These are phyloP conservation scores for Trichophyton benhamiae DNA, from an alignment of 2,329 filamentous ascomycete species.

Conservation along the genomic window DNA sequence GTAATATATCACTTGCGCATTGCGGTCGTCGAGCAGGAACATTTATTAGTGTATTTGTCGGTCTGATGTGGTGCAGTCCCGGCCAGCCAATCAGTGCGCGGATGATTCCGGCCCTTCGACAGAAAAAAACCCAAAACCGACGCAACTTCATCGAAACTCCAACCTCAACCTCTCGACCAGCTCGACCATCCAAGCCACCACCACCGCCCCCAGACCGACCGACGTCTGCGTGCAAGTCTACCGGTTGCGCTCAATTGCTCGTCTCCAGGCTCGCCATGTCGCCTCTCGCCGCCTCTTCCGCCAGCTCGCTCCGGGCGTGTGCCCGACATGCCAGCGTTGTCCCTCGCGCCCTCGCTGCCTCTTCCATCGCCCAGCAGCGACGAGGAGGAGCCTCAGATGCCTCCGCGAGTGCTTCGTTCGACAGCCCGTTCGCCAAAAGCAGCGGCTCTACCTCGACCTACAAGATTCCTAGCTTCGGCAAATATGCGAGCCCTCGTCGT, in stretches of 20 bases:
- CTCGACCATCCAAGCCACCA: slow-evolving; percentile 7
- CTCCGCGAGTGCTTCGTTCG: slow-evolving; percentile 30
- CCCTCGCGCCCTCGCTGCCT: slow-evolving; percentile 27
- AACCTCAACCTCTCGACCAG: slow-evolving; percentile 15
- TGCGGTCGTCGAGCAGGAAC: too few species aligned
- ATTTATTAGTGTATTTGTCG: too few species aligned
- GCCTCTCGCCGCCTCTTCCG: slow-evolving; percentile 55
- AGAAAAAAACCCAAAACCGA: slow-evolving; percentile 21
- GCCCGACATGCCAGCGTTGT: slow-evolving; percentile 34
- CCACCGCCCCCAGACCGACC: slow-evolving; percentile 5
- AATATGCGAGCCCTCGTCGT: slow-evolving; percentile 63
- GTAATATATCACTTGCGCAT: neutral
- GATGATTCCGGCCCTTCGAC: slow-evolving; percentile 27
- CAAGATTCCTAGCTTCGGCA: slow-evolving; percentile 77
- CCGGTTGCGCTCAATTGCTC: slow-evolving; percentile 23
- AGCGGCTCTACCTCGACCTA: slow-evolving; percentile 40
- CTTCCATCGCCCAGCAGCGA: slow-evolving; percentile 31
- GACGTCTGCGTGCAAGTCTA: slow-evolving; percentile 10
- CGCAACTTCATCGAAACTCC: slow-evolving; percentile 19
- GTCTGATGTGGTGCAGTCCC: neutral
- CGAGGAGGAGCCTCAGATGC: slow-evolving; percentile 27
- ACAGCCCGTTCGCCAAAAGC: slow-evolving; percentile 45
- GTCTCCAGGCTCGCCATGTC: slow-evolving; percentile 42
- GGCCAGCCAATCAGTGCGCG: slow-evolving; percentile 27
- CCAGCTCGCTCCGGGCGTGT: slow-evolving; percentile 48